These are phyloP conservation scores for Solanum lycopersicoides DNA, from an alignment of 257 asterid species.

Conservation along the genomic window DNA sequence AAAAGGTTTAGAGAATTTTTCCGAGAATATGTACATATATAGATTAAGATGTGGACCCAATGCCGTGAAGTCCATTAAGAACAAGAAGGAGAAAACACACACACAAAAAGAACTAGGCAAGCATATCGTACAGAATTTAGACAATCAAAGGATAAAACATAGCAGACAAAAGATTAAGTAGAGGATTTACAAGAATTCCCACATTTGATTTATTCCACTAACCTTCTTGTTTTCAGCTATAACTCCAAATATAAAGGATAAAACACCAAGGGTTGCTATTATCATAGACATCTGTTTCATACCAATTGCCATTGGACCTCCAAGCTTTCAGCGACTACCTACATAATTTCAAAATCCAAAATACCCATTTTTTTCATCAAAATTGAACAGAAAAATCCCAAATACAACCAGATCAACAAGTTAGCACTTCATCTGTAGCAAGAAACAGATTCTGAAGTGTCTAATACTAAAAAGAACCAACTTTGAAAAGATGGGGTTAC, in stretches of 20 bases:
- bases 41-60: neutral
- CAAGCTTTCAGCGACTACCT: slow-evolving; percentile 2
- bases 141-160: neutral
- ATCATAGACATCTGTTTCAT: slow-evolving; percentile 46
- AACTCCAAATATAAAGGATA: slow-evolving; percentile 49
- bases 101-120: neutral
- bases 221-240: slow-evolving; percentile 36
- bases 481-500: neutral
- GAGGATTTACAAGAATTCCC: neutral
- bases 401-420: neutral
- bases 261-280: slow-evolving; percentile 37
- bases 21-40: neutral
- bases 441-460: neutral
- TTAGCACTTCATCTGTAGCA: neutral
- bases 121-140: neutral
- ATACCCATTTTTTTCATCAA: neutral
- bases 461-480: neutral
- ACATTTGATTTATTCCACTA: neutral
- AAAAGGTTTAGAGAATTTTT: neutral
- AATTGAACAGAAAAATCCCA: neutral
- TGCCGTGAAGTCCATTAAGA: neutral
- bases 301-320: slow-evolving; percentile 32
- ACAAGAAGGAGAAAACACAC: too few species aligned
- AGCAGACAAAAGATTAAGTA: neutral
- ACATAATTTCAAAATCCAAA: neutral